Evolutionary conservation across 2,329 filamentous ascomycete genomes (phyloP).

Genomic region (Paecilomyces niveus): DNA sequence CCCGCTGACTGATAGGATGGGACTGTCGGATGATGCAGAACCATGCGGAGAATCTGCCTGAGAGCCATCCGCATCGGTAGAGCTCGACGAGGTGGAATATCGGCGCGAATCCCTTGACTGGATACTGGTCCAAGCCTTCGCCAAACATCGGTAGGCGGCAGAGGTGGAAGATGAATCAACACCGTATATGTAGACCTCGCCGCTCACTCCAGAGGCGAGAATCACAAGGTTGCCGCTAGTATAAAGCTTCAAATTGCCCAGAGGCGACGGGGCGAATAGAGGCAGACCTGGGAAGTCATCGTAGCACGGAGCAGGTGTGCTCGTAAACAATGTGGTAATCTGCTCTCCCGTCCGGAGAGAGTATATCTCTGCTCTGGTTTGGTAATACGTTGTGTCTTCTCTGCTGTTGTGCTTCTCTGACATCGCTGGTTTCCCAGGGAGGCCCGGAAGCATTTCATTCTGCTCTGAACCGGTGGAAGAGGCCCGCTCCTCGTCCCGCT

Average conservation of each 20-base stretch:
- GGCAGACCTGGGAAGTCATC: conserved; percentile 52
- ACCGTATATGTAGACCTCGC: conserved; percentile 77
- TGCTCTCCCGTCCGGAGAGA: conserved; percentile 69
- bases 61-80: conserved; percentile 37
- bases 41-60: conserved; percentile 30
- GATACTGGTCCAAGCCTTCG: conserved; percentile 86
- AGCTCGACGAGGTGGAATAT: conserved; percentile 40
- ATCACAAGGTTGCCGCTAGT: conserved; percentile 65
- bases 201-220: conserved; percentile 72
- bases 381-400: conserved; percentile 47
- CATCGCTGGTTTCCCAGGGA: conserved; percentile 13
- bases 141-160: conserved; percentile 58
- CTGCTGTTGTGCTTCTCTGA: conserved; percentile 15
- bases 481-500: conserved; percentile 33
- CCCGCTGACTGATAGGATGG: conserved; percentile 37
- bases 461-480: conserved; percentile 25
- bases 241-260: conserved; percentile 66
- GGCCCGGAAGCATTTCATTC: conserved; percentile 25
- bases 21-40: conserved; percentile 21
- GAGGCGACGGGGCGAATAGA: conserved; percentile 62
- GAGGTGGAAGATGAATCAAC: conserved; percentile 14
- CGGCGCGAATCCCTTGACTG: conserved; percentile 46
- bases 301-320: conserved; percentile 56
- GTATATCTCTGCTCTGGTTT: conserved; percentile 84
- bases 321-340: conserved; percentile 66